phyloP scores from a whole-genome alignment of 1,284 basidiomycete species.

The Coniferiporia sulphurascens region DNA sequence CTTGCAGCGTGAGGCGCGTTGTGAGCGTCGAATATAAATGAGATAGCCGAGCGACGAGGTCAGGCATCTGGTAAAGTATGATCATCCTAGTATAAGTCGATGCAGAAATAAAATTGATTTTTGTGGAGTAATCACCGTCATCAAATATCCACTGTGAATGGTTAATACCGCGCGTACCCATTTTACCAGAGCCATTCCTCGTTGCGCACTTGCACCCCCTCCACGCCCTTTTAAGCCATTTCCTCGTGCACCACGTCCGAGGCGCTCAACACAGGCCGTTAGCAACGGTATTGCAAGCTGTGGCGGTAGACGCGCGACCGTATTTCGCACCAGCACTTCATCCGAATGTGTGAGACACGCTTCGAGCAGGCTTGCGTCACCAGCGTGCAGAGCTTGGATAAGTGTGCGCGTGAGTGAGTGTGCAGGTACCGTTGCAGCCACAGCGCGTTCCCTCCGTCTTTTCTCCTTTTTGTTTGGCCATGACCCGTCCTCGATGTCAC shows the following conservation, averaged over 20 bases:
- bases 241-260: conserved; percentile 74
- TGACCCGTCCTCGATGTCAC: conserved; percentile 37
- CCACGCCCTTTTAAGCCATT: conserved; percentile 77
- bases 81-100: conserved; percentile 18
- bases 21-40: conserved; percentile 82
- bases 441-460: conserved; percentile 32
- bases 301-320: conserved; percentile 85
- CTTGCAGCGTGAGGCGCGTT: conserved; percentile 76
- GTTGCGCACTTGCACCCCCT: conserved; percentile 78
- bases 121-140: conserved; percentile 68
- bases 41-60: conserved; percentile 79
- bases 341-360: conserved; percentile 88
- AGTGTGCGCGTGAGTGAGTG: conserved; percentile 91
- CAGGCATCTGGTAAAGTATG: conserved; percentile 61
- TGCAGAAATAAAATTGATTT: conserved; percentile 10
- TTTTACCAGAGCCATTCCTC: conserved; percentile 76
- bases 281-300: conserved; percentile 86
- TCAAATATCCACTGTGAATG: conserved; percentile 88
- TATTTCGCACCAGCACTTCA: conserved; percentile 77
- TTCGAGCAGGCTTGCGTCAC: conserved; percentile 85
- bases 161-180: conserved; percentile 90
- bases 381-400: conserved; percentile 95
- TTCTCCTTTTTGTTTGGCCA: conserved; percentile 24
- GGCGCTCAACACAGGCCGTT: conserved; percentile 83
- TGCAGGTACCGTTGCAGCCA: conserved; percentile 59